These are phyloP conservation scores for Didymella keratinophila DNA, from an alignment of 2,329 filamentous ascomycete species.

Conservation along the genomic window DNA sequence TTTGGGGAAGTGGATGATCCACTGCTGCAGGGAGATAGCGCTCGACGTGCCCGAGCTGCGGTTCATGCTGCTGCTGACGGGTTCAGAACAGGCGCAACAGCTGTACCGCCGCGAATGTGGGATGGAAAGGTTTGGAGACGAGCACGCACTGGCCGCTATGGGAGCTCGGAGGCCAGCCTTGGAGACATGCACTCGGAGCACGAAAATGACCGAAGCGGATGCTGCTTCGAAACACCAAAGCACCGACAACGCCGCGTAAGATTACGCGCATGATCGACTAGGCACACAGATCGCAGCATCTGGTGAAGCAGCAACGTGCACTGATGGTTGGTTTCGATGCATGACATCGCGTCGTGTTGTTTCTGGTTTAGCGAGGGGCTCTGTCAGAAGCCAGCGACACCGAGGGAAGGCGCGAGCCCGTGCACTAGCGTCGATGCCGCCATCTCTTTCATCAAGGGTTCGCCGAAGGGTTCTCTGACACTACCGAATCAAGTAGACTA, in stretches of 20 bases:
- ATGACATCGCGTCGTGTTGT: conserved; percentile 29
- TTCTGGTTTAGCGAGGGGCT: conserved; percentile 29
- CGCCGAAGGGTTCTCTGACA: conserved; percentile 20
- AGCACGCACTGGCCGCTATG: conserved; percentile 36
- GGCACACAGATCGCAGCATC: conserved; percentile 30
- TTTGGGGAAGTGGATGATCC: conserved; percentile 71
- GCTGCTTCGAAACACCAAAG: conserved; percentile 16
- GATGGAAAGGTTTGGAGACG: conserved; percentile 35
- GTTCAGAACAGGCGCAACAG: conserved; percentile 32
- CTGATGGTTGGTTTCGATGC: conserved; percentile 32
- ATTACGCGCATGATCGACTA: conserved; percentile 29
- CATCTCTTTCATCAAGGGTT: conserved; percentile 27
- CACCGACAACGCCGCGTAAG: conserved; percentile 20
- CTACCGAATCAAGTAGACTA: conserved; percentile 22
- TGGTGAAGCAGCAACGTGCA: conserved; percentile 30
- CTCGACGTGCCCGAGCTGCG: conserved; percentile 67
- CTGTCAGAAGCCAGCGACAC: conserved; percentile 1
- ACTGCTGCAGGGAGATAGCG: conserved; percentile 65
- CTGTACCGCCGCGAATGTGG: conserved; percentile 41
- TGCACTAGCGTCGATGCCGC: conserved; percentile 26
- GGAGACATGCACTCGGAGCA: conserved; percentile 26
- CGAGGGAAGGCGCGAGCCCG: conserved; percentile 3
- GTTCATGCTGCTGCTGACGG: conserved; percentile 40
- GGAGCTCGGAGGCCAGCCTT: conserved; percentile 31
- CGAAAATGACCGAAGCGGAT: conserved; percentile 27